Conservation (phyloP, 2,329 filamentous ascomycete genomes). For the Cadophora sp. region DNA sequence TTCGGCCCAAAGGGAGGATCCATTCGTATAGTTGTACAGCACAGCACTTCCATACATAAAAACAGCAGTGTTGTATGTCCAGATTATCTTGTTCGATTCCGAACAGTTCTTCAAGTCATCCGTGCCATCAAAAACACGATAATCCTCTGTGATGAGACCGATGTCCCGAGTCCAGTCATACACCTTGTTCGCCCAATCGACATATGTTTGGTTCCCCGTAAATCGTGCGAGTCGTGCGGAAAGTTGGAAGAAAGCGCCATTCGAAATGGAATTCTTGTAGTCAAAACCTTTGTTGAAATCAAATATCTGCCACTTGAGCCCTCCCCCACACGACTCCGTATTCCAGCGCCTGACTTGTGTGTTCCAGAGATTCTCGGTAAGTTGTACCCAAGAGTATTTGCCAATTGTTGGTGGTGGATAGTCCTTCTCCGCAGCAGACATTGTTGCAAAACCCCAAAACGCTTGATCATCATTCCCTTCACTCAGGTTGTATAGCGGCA, state of each 20-base stretch:
- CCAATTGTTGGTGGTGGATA: slow-evolving; percentile 65
- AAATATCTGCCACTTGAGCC: slow-evolving; percentile 84
- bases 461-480: slow-evolving; percentile 79
- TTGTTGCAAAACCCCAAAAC: slow-evolving; percentile 73
- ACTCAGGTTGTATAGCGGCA: slow-evolving; percentile 59
- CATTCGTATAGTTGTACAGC: slow-evolving; percentile 65
- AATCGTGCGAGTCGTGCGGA: slow-evolving; percentile 76
- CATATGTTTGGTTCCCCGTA: slow-evolving; percentile 70
- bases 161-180: slow-evolving; percentile 68
- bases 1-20: slow-evolving; percentile 58
- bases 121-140: slow-evolving; percentile 69
- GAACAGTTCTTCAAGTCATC: slow-evolving; percentile 58
- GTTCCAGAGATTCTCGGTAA: slow-evolving; percentile 72
- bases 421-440: slow-evolving; percentile 72
- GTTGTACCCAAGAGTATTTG: slow-evolving; percentile 68
- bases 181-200: slow-evolving; percentile 70
- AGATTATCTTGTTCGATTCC: slow-evolving; percentile 59
- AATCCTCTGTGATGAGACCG: slow-evolving; percentile 62
- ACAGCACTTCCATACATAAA: slow-evolving; percentile 70
- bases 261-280: slow-evolving; percentile 85
- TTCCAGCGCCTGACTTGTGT: slow-evolving; percentile 77
- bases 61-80: slow-evolving; percentile 71
- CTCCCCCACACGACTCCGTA: slow-evolving; percentile 69
- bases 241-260: slow-evolving; percentile 84
- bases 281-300: slow-evolving; percentile 76